These are phyloP conservation scores for Curvularia lunata DNA, from an alignment of 2,329 filamentous ascomycete genomes.

Conservation along the genomic window DNA sequence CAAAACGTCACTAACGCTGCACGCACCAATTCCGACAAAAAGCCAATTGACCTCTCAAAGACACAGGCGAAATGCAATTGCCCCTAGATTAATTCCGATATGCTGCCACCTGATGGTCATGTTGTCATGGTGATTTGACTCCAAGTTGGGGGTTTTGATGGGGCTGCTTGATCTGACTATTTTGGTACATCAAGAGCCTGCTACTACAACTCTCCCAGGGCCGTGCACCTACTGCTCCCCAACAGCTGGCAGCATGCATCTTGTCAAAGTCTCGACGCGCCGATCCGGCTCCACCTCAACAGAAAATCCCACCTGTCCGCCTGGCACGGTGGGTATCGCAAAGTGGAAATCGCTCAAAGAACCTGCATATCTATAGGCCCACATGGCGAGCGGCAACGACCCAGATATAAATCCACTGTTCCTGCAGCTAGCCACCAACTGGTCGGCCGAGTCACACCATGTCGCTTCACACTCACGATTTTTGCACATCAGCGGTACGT, in stretches of 20 bases:
- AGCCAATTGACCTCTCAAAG: too few species aligned
- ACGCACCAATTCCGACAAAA: not conserved
- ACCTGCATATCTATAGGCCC: slow-evolving; percentile 4
- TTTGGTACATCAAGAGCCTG: too few species aligned
- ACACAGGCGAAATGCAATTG: too few species aligned
- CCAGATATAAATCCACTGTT: slow-evolving; percentile 1
- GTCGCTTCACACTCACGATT: not conserved
- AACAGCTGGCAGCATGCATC: not conserved
- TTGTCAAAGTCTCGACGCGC: not conserved
- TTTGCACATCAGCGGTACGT: not conserved
- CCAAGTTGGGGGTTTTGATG: too few species aligned
- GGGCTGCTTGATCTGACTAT: too few species aligned
- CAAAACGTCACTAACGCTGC: too few species aligned
- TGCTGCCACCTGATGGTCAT: too few species aligned
- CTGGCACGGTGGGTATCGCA: not conserved
- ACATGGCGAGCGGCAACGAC: not conserved
- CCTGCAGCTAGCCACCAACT: slow-evolving; percentile 1
- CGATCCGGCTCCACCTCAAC: not conserved
- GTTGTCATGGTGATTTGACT: too few species aligned
- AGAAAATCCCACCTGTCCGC: not conserved
- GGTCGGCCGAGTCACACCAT: not conserved
- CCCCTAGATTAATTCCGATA: too few species aligned
- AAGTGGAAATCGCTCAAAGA: not conserved
- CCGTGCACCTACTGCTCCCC: not conserved
- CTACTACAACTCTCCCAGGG: not conserved